These are phyloP conservation scores for Lipomyces yamanashiensis DNA, from an alignment of 805 yeast genomes.

Conservation along the genomic window DNA sequence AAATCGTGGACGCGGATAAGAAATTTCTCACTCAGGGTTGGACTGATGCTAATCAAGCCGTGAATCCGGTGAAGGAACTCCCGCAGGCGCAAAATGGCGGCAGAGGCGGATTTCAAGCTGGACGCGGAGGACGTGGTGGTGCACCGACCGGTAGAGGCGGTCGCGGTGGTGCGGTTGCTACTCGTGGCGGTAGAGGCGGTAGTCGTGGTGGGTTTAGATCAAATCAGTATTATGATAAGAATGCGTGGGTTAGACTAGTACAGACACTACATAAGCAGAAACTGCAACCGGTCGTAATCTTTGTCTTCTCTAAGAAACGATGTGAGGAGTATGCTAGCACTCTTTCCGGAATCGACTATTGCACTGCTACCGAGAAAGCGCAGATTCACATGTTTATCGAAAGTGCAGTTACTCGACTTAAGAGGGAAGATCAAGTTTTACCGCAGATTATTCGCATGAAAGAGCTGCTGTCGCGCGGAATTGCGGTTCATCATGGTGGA, in stretches of 20 bases:
- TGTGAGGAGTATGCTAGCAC: constrained; percentile 93
- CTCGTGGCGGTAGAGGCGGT: constrained; percentile 45
- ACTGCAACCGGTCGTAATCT: constrained; percentile 88
- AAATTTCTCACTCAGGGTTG: constrained; percentile 64
- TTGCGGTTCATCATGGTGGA: constrained; percentile 97
- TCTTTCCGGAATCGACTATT: constrained; percentile 72
- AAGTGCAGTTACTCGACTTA: constrained; percentile 81
- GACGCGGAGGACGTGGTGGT: constrained; percentile 47
- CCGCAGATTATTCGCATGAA: constrained; percentile 88
- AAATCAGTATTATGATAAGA: constrained; percentile 74
- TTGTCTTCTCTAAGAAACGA: constrained; percentile 90
- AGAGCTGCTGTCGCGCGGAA: constrained; percentile 84
- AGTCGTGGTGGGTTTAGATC: too few species aligned
- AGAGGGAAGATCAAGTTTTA: constrained; percentile 87
- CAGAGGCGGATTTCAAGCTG: constrained; percentile 47
- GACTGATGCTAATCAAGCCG: constrained; percentile 42
- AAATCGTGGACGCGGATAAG: constrained; percentile 75
- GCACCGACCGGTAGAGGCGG: constrained; percentile 42
- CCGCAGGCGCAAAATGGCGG: constrained; percentile 46
- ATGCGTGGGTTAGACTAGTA: constrained; percentile 75
- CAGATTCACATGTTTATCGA: constrained; percentile 94
- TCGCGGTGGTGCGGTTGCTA: constrained; percentile 44
- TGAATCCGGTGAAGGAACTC: constrained; percentile 44
- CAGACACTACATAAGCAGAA: constrained; percentile 68
- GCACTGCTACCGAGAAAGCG: constrained; percentile 82